Evolutionary conservation across 257 asterid genomes (phyloP).

Genomic region (Mitragyna speciosa): DNA sequence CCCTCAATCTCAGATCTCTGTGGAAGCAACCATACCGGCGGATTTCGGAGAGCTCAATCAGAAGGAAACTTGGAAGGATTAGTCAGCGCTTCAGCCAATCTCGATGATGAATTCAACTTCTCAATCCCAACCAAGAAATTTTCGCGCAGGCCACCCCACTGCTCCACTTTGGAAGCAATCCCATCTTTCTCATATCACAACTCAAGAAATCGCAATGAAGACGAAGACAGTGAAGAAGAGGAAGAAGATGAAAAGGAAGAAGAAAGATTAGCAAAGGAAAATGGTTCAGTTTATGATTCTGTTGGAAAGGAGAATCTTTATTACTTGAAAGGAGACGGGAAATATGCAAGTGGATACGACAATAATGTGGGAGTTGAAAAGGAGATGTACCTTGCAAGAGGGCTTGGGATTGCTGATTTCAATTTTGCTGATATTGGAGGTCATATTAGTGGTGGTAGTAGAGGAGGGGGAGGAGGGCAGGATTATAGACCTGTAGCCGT

Average conservation of each 20-base stretch:
- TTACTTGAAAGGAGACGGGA: slow-evolving; percentile 25
- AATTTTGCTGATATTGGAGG: slow-evolving; percentile 35
- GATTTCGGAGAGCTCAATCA: slow-evolving; percentile 65
- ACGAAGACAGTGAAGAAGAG: slow-evolving; percentile 38
- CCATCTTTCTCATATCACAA: slow-evolving; percentile 48
- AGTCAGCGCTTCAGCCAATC: slow-evolving; percentile 26
- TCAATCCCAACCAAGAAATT: slow-evolving; percentile 34
- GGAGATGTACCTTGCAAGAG: slow-evolving; percentile 66
- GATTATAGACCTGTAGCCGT: slow-evolving; percentile 47
- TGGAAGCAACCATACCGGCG: slow-evolving; percentile 12
- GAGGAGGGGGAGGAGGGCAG: slow-evolving; percentile 52
- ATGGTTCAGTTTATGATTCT: not conserved
- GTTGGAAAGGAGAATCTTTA: slow-evolving; percentile 20
- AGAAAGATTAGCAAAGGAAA: slow-evolving; percentile 2
- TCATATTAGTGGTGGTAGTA: slow-evolving; percentile 20
- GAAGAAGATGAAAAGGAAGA: slow-evolving; percentile 31
- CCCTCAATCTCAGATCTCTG: slow-evolving; percentile 41
- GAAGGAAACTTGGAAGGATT: slow-evolving; percentile 71
- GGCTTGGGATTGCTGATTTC: slow-evolving; percentile 51
- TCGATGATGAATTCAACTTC: slow-evolving; percentile 46
- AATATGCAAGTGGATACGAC: slow-evolving; percentile 16
- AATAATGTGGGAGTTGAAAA: slow-evolving; percentile 29
- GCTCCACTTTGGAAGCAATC: slow-evolving; percentile 46
- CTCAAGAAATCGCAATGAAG: slow-evolving; percentile 25
- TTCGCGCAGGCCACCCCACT: slow-evolving; percentile 28